Evolutionary conservation across 768 basidiomycete species (phyloP).

Genomic region (Multifurca ochricompacta): DNA sequence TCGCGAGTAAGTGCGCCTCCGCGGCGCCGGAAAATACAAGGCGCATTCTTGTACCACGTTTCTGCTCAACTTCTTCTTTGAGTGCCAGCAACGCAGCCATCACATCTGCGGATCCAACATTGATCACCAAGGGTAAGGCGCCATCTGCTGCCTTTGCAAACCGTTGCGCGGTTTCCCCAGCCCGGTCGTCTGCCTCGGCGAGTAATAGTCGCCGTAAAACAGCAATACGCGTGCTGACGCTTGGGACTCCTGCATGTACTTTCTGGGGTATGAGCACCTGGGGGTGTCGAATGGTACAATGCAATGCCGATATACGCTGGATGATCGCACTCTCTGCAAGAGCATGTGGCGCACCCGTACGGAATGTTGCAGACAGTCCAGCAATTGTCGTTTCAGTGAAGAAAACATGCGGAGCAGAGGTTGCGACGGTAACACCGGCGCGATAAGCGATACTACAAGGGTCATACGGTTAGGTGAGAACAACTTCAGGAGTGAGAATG

Average conservation of each 20-base stretch:
- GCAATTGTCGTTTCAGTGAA: not conserved
- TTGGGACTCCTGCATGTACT: conserved; percentile 26
- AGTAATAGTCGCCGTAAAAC: conserved; percentile 60
- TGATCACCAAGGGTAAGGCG: conserved; percentile 52
- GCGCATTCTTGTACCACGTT: conserved; percentile 27
- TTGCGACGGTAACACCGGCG: conserved; percentile 38
- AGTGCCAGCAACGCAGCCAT: conserved; percentile 63
- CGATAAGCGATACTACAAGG: conserved; percentile 37
- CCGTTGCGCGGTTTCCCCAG: conserved; percentile 28
- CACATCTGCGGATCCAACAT: conserved; percentile 64
- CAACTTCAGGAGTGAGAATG: not conserved
- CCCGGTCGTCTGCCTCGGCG: conserved; percentile 26
- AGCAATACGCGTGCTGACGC: conserved; percentile 78
- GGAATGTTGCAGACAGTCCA: conserved; percentile 26
- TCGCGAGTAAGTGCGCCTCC: conserved; percentile 57
- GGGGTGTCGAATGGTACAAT: conserved; percentile 45
- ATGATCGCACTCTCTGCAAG: conserved; percentile 38
- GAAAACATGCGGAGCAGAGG: conserved; percentile 28
- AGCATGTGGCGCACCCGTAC: conserved; percentile 33
- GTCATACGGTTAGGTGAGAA: not conserved
- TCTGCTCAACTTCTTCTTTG: conserved; percentile 43
- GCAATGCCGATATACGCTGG: conserved; percentile 35
- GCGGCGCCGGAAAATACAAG: conserved; percentile 49
- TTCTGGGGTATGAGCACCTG: conserved; percentile 22
- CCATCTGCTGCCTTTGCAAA: conserved; percentile 39